phyloP scores from a whole-genome alignment of 2,329 filamentous ascomycete genomes.

The Penicillium paneum region DNA sequence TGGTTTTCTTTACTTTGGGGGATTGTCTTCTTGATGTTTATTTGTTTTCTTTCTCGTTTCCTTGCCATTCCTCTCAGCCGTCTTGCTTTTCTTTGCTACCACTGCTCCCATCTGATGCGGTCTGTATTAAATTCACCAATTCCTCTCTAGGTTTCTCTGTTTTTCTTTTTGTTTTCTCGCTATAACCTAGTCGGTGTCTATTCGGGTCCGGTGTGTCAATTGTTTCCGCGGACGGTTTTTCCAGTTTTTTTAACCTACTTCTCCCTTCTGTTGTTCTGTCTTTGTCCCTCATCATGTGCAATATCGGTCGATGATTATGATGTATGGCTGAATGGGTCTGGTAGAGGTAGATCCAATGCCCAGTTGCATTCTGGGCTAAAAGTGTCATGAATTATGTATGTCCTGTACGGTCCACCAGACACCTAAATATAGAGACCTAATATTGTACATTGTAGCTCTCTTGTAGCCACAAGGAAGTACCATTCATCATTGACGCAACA shows the following conservation, averaged over 20 bases:
- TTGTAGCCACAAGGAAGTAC: neutral
- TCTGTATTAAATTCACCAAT: constrained; percentile 38
- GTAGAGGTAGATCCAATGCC: constrained; percentile 22
- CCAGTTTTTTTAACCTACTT: constrained; percentile 18
- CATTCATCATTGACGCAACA: neutral
- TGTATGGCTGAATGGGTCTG: constrained; percentile 18
- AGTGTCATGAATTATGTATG: constrained; percentile 28
- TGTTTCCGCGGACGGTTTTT: constrained; percentile 20
- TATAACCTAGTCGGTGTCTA: constrained; percentile 23
- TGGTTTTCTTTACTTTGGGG: constrained; percentile 28
- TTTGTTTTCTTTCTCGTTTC: constrained; percentile 10
- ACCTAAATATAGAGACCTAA: neutral
- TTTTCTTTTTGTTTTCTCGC: constrained; percentile 17
- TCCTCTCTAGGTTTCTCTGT: constrained; percentile 23
- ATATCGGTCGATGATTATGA: constrained; percentile 18
- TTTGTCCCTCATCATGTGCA: constrained; percentile 20
- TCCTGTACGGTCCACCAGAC: constrained; percentile 19
- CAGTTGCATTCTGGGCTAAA: constrained; percentile 21
- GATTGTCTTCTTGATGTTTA: constrained; percentile 19
- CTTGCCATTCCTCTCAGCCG: neutral
- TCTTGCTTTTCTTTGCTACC: constrained; percentile 27
- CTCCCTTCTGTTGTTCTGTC: constrained; percentile 22
- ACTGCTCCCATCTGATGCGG: constrained; percentile 24
- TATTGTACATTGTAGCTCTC: neutral
- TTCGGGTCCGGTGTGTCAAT: constrained; percentile 21